phyloP scores from a whole-genome alignment of 805 yeast species.

The Yarrowia hollandica region DNA sequence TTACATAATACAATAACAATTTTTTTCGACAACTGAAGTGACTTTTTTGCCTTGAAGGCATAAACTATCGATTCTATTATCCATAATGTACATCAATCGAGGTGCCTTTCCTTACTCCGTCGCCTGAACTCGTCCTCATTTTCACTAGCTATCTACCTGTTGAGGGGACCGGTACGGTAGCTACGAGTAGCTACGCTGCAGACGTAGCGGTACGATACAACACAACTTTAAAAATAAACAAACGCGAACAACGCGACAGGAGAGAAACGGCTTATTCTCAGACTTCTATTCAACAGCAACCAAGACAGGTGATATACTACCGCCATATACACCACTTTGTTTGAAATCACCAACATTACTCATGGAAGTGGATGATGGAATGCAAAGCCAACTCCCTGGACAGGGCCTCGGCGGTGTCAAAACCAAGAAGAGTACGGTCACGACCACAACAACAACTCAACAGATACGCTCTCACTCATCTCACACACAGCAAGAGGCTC shows the following conservation, averaged over 20 bases:
- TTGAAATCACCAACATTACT: neutral
- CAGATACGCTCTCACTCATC: conserved; percentile 2
- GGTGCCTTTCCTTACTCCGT: too few species aligned
- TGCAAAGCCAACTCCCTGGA: conserved; percentile 18
- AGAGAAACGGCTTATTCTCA: neutral
- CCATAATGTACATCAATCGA: too few species aligned
- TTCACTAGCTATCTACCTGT: too few species aligned
- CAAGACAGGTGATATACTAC: neutral
- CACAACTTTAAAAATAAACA: conserved; percentile 9
- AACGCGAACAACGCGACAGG: conserved; percentile 26
- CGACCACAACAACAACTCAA: conserved; percentile 19
- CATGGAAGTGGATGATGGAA: conserved; percentile 22
- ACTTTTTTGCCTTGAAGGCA: too few species aligned
- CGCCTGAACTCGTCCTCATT: neutral
- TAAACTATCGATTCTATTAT: too few species aligned
- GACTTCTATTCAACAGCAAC: neutral
- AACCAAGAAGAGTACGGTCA: conserved; percentile 19
- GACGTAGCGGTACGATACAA: neutral
- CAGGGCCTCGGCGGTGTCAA: conserved; percentile 11
- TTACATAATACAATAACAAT: neutral
- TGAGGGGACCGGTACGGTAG: too few species aligned
- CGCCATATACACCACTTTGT: neutral
- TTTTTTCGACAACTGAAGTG: too few species aligned
- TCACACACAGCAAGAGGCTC: conserved; percentile 20
- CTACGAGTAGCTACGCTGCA: too few species aligned